phyloP scores from a whole-genome alignment of 1,284 basidiomycete species.

The Cutaneotrichosporon cutaneum region DNA sequence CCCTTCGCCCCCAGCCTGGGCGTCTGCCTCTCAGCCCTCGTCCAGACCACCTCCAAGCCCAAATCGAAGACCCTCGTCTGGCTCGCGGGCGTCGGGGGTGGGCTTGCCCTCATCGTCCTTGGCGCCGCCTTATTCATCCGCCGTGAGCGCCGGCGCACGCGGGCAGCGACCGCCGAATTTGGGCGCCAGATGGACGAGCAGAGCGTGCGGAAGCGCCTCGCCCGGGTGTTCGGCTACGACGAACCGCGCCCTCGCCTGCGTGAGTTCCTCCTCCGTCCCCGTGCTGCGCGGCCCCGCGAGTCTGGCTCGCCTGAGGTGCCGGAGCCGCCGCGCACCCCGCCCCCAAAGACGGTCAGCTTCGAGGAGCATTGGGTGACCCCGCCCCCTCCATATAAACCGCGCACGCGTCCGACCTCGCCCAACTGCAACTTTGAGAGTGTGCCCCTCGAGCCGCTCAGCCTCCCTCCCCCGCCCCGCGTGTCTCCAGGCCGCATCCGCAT shows the following conservation, averaged over 20 bases:
- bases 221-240: not conserved
- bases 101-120: slow-evolving; percentile 17
- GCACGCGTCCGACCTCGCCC: too few relatives aligned
- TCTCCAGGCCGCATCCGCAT: not conserved
- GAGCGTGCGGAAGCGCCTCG: slow-evolving; percentile 4
- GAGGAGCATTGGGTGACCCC: not conserved
- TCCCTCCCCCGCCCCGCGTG: not conserved
- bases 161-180: slow-evolving; percentile 41
- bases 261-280: not conserved
- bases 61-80: slow-evolving; percentile 16
- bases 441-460: not conserved
- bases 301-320: not conserved
- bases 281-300: not conserved
- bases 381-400: not conserved
- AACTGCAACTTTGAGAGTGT: not conserved
- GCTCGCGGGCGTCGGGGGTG: not conserved
- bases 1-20: slow-evolving; percentile 41
- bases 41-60: slow-evolving; percentile 16
- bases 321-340: not conserved
- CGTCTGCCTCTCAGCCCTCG: slow-evolving; percentile 48
- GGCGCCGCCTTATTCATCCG: slow-evolving; percentile 34
- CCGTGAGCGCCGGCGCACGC: slow-evolving; percentile 34
- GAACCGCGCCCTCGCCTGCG: not conserved
- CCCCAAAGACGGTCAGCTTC: not conserved
- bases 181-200: slow-evolving; percentile 18